Base-by-base conservation (phyloP, 2,329 filamentous ascomycete genomes). In the Aureobasidium lini region DNA sequence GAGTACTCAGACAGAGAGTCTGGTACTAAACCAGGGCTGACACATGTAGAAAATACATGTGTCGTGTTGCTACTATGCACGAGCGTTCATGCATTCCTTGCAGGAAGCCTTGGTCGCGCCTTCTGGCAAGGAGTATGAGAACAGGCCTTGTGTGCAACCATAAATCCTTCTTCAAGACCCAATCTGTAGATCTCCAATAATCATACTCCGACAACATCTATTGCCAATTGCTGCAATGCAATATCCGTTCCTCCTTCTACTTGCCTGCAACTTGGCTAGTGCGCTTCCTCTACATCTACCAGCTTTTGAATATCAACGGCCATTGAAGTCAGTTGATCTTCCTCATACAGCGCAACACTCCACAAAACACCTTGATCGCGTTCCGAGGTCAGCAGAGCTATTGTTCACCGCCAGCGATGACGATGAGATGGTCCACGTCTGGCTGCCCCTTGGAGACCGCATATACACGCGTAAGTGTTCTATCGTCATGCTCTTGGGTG, bases 381-480 rank as follows among this genome's bases (percentile, higher is more conserved):
- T 62, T 31, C 59, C 66, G 29, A 67, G 67, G 36, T 69, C 67
- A 1, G 67, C 67, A 32, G 69, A 69, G 13, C 49, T 71, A 49
- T 60, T 70, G 11, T 66, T 71, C 40, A 70, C 65, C 23, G 62
- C 39, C 16, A 60, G 53, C 11, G 56, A 60, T 3, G 60, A 64
- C 34, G 63, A 60, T 18, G 60, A 65, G n/a, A 61, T 65, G 18
- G 46, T 61, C 42, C 69, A 69, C 60, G 50, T 69, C 11, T 71
- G 68, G 69, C 47, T 71, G 39, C 69, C 69, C 7, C 48, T 70
- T n/a, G 64, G 66, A 11, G 58, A 63, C 59, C 63, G 63, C 11
- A 47, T 71, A 10, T 65, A 60, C 23, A 66, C 64, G 16, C 65
- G 69, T 71, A 62, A 8, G 34, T 52, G 0, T 6, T 31, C 66